Conservation (phyloP, 2,329 filamentous ascomycete genomes). For the Aspergillus texensis region DNA sequence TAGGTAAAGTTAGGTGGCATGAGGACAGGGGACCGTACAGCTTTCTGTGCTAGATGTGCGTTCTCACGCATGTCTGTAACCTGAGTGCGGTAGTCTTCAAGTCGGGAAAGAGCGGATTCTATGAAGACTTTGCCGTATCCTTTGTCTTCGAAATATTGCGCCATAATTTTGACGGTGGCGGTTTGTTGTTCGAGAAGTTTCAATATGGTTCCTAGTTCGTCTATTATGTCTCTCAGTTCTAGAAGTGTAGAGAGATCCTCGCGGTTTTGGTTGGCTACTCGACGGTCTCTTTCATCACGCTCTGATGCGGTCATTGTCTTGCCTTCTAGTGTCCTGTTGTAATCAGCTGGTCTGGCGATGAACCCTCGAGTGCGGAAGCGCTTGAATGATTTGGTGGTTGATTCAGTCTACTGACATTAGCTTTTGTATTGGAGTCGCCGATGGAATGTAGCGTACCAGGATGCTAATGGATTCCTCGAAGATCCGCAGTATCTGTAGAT, state of each 20-base stretch:
- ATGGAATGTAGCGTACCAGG: slow-evolving; percentile 46
- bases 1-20: not conserved
- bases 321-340: slow-evolving; percentile 31
- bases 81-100: slow-evolving; percentile 59
- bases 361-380: slow-evolving; percentile 63
- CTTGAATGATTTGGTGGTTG: slow-evolving; percentile 65
- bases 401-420: slow-evolving; percentile 54
- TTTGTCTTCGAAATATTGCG: slow-evolving; percentile 33
- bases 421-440: not conserved
- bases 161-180: slow-evolving; percentile 49
- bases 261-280: slow-evolving; percentile 60
- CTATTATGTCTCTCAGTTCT: slow-evolving; percentile 66
- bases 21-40: slow-evolving; percentile 41
- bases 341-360: slow-evolving; percentile 42
- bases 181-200: slow-evolving; percentile 63
- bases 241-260: slow-evolving; percentile 65
- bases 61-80: slow-evolving; percentile 61
- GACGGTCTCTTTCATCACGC: slow-evolving; percentile 48
- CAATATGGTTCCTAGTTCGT: slow-evolving; percentile 61
- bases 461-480: slow-evolving; percentile 69
- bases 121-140: slow-evolving; percentile 56
- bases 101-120: slow-evolving; percentile 53
- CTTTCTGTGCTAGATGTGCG: slow-evolving; percentile 61
- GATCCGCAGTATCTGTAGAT: slow-evolving; percentile 65
- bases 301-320: slow-evolving; percentile 36